phyloP scores from a whole-genome alignment of 495 filamentous ascomycete species.

The Neurospora terricola region DNA sequence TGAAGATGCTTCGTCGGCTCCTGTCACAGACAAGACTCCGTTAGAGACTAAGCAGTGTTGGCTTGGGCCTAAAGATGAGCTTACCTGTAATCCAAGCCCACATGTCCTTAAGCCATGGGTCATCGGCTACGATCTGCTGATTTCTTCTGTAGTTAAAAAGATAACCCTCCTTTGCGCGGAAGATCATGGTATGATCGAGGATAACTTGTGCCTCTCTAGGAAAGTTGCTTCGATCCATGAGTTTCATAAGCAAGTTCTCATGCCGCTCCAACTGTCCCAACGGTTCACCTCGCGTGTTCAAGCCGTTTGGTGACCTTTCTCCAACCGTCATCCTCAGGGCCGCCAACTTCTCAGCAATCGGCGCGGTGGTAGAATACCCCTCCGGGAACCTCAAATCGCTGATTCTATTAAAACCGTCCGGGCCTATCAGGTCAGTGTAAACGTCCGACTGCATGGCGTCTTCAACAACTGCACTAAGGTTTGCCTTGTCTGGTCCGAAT shows the following conservation, averaged over 20 bases:
- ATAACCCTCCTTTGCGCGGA: slow-evolving; percentile 61
- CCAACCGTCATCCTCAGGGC: slow-evolving; percentile 24
- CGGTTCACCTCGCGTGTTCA: slow-evolving; percentile 5
- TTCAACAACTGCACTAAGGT: slow-evolving; percentile 23
- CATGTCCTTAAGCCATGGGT: slow-evolving; percentile 62
- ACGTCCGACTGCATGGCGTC: slow-evolving; percentile 15
- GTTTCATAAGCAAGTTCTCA: slow-evolving; percentile 35
- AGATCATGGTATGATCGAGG: slow-evolving; percentile 35
- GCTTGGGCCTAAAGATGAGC: slow-evolving; percentile 10
- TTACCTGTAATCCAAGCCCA: slow-evolving; percentile 71
- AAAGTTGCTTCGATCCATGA: slow-evolving; percentile 31
- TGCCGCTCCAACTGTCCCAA: slow-evolving; percentile 33
- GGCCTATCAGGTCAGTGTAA: not conserved
- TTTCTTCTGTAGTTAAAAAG: slow-evolving; percentile 65
- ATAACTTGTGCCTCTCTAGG: slow-evolving; percentile 27
- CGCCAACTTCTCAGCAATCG: slow-evolving; percentile 29
- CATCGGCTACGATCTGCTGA: slow-evolving; percentile 53
- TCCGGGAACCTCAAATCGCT: slow-evolving; percentile 9
- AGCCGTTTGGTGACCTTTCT: slow-evolving; percentile 2
- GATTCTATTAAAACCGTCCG: not conserved
- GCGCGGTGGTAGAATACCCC: slow-evolving; percentile 11
- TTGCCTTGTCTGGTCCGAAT: slow-evolving; percentile 32
- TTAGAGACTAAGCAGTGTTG: not conserved
- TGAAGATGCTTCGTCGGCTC: slow-evolving; percentile 52
- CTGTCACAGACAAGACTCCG: slow-evolving; percentile 24